A percentile compares a stretch with the other conserved stretches of the same genome.
These are phyloP conservation scores for Boletus reticulatus DNA, from an alignment of 768 basidiomycete genomes.

Conservation along the genomic window DNA sequence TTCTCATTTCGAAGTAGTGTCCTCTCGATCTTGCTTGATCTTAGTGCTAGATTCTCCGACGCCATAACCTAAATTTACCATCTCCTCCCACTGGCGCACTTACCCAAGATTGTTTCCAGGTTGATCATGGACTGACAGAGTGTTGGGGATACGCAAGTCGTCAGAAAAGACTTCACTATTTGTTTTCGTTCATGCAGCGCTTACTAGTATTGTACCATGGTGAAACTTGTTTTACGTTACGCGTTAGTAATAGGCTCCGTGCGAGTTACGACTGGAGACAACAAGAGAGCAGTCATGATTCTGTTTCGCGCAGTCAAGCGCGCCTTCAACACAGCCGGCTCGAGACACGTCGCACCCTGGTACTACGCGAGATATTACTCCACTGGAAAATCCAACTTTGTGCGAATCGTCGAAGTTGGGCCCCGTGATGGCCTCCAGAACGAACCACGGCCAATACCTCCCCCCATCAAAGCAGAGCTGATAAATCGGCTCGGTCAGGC, in stretches of 20 bases:
- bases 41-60: background rate
- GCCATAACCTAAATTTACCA: background rate
- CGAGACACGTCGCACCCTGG: background rate
- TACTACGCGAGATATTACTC: constrained; percentile 1
- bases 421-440: constrained; percentile 93
- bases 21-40: background rate
- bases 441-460: constrained; percentile 70
- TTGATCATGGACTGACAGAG: background rate
- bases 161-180: too few species aligned
- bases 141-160: background rate
- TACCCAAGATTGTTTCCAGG: background rate
- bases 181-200: too few species aligned
- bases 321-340: background rate
- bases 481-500: constrained; percentile 70
- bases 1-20: background rate
- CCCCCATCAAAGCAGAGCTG: constrained; percentile 74
- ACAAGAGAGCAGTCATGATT: constrained; percentile 7
- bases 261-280: background rate
- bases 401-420: constrained; percentile 80
- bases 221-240: too few species aligned
- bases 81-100: background rate
- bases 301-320: constrained; percentile 4
- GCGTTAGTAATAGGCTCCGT: too few species aligned
- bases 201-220: too few species aligned
- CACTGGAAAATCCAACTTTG: constrained; percentile 17